Percentiles rank a stretch among this genome's conserved stretches.
phyloP scores from a whole-genome alignment of 2,329 filamentous ascomycete genomes.

The Curvularia eragrostidis region DNA sequence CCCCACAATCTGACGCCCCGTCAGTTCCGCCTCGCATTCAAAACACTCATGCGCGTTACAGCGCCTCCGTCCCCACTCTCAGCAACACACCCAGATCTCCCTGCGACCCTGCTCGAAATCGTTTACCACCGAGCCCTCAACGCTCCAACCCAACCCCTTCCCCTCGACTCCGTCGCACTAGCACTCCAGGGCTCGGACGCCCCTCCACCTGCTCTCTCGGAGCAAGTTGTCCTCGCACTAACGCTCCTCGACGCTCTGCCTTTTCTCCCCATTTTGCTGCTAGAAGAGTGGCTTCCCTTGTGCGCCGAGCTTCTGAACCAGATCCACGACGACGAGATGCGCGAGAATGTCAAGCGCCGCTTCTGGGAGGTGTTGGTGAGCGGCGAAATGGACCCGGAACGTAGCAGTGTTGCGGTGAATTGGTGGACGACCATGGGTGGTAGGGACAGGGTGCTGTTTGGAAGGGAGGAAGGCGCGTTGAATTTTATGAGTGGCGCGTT shows the following conservation, averaged over 20 bases:
- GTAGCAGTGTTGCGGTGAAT: constrained; percentile 76
- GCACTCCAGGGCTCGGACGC: constrained; percentile 46
- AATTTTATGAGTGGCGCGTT: constrained; percentile 65
- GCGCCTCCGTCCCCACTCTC: constrained; percentile 80
- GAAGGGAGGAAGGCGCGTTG: constrained; percentile 55
- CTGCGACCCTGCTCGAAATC: constrained; percentile 81
- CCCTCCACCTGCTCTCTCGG: constrained; percentile 63
- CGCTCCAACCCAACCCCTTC: constrained; percentile 57
- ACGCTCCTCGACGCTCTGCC: constrained; percentile 81
- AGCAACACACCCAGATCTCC: constrained; percentile 75
- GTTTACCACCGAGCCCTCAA: constrained; percentile 69
- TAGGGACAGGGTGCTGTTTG: constrained; percentile 62
- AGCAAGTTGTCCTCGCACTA: constrained; percentile 78
- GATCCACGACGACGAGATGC: constrained; percentile 67
- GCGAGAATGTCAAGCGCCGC: constrained; percentile 69
- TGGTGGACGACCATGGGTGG: constrained; percentile 82
- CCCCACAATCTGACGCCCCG: constrained; percentile 78
- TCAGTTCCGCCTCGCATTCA: constrained; percentile 89
- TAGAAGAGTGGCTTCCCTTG: constrained; percentile 82
- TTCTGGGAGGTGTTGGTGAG: constrained; percentile 81
- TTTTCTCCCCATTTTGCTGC: constrained; percentile 69
- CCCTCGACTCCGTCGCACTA: constrained; percentile 49
- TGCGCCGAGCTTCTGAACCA: constrained; percentile 71
- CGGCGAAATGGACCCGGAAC: constrained; percentile 88
- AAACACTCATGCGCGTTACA: constrained; percentile 80